phyloP scores from a whole-genome alignment of 164 flowering plant species.

The Magnolia officinalis region DNA sequence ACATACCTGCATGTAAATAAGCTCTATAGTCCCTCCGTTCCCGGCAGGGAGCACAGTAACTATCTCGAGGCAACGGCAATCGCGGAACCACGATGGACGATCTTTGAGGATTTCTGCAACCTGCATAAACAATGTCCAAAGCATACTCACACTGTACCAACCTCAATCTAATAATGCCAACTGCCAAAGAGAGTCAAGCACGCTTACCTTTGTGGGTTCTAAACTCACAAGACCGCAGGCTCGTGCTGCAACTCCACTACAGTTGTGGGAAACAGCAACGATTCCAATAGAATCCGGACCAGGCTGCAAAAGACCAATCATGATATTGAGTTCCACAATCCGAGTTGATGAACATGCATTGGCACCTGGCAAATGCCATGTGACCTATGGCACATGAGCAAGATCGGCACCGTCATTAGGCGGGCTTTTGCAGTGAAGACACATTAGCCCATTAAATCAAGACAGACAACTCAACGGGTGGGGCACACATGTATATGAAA shows the following conservation, averaged over 20 bases:
- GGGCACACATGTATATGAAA: not conserved
- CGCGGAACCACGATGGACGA: slow-evolving; percentile 82
- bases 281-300: slow-evolving; percentile 99
- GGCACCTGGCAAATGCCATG: not conserved
- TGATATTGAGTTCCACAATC: not conserved
- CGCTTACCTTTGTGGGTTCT: slow-evolving; percentile 73
- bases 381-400: not conserved
- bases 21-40: slow-evolving; percentile 80
- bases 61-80: slow-evolving; percentile 72
- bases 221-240: slow-evolving; percentile 91
- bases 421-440: not conserved
- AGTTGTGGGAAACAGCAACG: slow-evolving; percentile 85
- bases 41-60: slow-evolving; percentile 59
- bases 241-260: slow-evolving; percentile 89
- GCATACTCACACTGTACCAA: not conserved
- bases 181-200: too few species aligned
- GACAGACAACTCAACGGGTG: not conserved
- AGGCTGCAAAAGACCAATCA: slow-evolving; percentile 44
- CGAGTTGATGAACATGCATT: not conserved
- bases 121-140: slow-evolving; percentile 25
- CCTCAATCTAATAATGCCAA: not conserved
- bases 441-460: not conserved
- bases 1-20: slow-evolving; percentile 77
- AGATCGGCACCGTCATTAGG: not conserved
- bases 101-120: slow-evolving; percentile 83